A percentile compares a stretch with the other conserved stretches of the same genome.
Conservation (phyloP, 169 alveolate genomes). For the Pseudocohnilembus persalinus region DNA sequence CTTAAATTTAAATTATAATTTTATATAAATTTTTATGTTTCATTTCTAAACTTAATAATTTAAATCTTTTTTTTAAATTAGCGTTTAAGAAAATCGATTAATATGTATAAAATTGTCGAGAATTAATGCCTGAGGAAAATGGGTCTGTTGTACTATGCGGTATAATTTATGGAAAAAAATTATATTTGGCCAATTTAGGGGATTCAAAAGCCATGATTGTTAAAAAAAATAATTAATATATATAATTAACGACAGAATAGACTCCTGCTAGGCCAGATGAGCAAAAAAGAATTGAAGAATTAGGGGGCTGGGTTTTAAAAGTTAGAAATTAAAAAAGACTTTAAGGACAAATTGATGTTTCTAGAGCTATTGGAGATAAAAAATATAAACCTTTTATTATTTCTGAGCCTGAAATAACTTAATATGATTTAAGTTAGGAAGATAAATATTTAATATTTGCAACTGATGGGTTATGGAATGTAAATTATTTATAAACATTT, state of each 20-base stretch:
- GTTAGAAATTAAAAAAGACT: constrained; percentile 40
- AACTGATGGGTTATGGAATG: neutral
- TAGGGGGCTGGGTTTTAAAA: constrained; percentile 27
- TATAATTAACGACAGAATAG: constrained; percentile 49
- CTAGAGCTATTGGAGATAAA: constrained; percentile 60
- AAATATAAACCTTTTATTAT: constrained; percentile 41
- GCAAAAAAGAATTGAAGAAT: constrained; percentile 34
- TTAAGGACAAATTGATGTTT: constrained; percentile 49
- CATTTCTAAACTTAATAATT: too few relatives aligned
- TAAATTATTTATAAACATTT: too few relatives aligned
- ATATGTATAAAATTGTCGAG: constrained; percentile 19
- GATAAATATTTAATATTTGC: neutral
- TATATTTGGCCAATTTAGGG: constrained; percentile 54
- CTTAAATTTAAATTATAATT: too few relatives aligned
- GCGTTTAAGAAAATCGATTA: constrained; percentile 25
- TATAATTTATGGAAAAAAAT: constrained; percentile 15
- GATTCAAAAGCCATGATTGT: constrained; percentile 55
- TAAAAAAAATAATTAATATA: constrained; percentile 6
- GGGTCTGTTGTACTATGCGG: constrained; percentile 48
- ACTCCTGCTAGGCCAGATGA: constrained; percentile 49
- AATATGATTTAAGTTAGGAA: neutral
- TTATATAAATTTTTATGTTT: too few relatives aligned
- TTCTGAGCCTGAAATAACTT: constrained; percentile 47
- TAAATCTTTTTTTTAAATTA: neutral
- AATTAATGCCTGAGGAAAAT: constrained; percentile 5